Conservation (phyloP, 2,329 filamentous ascomycete species). For the Nothophoma quercina region DNA sequence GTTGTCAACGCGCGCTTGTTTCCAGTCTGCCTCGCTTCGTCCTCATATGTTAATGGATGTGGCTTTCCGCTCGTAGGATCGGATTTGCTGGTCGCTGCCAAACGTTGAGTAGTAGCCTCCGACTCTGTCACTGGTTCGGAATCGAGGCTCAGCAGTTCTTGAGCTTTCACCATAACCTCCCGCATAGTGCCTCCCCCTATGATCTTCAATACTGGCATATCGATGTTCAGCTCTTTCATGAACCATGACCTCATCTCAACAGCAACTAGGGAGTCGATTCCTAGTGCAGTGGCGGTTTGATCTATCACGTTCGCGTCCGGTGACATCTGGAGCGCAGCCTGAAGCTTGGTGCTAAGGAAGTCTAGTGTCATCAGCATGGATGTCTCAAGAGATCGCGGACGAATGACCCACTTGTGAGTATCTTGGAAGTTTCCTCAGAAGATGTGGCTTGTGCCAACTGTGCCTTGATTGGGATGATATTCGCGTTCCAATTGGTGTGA, state of each 20-base stretch:
- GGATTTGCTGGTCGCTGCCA: too few species aligned
- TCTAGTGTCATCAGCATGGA: neutral
- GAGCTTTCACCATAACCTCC: neutral
- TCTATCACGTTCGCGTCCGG: neutral
- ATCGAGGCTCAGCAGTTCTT: neutral
- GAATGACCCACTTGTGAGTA: neutral
- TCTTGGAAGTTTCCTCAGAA: neutral
- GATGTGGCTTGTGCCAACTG: neutral
- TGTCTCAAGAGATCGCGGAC: neutral
- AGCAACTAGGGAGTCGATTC: slow-evolving; percentile 44
- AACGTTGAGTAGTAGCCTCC: too few species aligned
- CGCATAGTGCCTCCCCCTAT: slow-evolving; percentile 23
- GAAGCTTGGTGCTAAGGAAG: neutral
- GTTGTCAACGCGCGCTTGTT: too few species aligned
- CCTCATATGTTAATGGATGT: too few species aligned
- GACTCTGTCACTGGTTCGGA: too few species aligned
- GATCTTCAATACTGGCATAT: slow-evolving; percentile 35
- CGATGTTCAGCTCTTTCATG: slow-evolving; percentile 39
- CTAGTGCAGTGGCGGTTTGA: slow-evolving; percentile 12
- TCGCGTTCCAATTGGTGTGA: neutral
- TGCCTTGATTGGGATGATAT: neutral
- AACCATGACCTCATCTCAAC: slow-evolving; percentile 54
- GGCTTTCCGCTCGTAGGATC: too few species aligned
- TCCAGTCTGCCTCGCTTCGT: too few species aligned
- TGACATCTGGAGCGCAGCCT: slow-evolving; percentile 6